Evolutionary conservation across 177 flowering plant species (phyloP).

Genomic region (Vitis hybrid): DNA sequence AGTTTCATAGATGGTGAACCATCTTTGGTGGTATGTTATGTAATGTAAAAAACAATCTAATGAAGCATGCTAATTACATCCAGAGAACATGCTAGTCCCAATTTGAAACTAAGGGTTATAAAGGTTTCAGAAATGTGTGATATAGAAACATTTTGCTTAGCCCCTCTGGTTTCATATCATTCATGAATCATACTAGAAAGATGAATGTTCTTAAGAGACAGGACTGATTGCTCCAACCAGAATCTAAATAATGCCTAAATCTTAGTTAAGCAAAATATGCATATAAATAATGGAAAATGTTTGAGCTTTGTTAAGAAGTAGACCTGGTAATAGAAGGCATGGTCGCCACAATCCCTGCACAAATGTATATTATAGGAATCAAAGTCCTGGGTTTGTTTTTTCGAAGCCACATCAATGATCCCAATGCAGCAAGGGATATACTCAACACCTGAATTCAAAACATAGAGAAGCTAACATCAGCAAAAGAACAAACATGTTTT

Average conservation of each 20-base stretch:
- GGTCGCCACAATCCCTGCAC: slow-evolving; percentile 86
- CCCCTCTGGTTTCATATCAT: no score
- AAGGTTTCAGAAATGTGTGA: no score
- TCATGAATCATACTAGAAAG: no score
- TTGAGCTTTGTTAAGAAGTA: slow-evolving; percentile 8
- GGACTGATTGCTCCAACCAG: no score
- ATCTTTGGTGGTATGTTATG: neutral
- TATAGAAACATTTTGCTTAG: no score
- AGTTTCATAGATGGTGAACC: no score
- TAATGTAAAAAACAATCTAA: neutral
- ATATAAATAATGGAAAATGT: neutral
- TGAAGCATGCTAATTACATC: no score
- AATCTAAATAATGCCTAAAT: neutral
- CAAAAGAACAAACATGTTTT: neutral
- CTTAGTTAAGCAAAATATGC: neutral
- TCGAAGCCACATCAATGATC: slow-evolving; percentile 97
- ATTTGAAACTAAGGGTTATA: no score
- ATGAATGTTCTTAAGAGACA: no score
- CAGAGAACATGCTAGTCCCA: no score
- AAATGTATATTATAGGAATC: slow-evolving; percentile 78
- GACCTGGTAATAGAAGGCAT: slow-evolving; percentile 69
- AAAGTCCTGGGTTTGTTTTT: slow-evolving; percentile 90
- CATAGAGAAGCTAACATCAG: neutral
- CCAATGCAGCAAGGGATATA: slow-evolving; percentile 92
- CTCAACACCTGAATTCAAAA: slow-evolving; percentile 62